Percentiles rank a stretch among this genome's conserved stretches.
Evolutionary conservation across 495 filamentous ascomycete species (phyloP).

Genomic region (Xylaria scruposa): DNA sequence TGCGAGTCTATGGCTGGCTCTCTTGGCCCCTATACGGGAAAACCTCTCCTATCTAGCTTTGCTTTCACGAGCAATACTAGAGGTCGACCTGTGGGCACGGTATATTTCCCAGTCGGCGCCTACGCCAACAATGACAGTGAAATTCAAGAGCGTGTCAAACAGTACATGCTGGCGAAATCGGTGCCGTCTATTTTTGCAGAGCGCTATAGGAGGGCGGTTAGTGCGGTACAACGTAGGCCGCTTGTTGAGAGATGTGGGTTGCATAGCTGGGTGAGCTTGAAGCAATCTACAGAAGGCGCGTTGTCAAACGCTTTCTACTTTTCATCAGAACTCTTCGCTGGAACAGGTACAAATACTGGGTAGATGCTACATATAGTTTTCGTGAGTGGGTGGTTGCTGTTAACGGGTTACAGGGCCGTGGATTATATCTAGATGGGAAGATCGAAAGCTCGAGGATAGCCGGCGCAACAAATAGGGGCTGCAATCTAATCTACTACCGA

Average conservation of each 20-base stretch:
- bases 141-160: not conserved
- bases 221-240: constrained; percentile 17
- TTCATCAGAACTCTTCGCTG: not conserved
- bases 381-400: not conserved
- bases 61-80: not conserved
- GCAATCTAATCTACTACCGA: not conserved
- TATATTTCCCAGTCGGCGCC: not conserved
- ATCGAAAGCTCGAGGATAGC: not conserved
- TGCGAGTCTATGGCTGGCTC: constrained; percentile 11
- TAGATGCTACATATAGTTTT: not conserved
- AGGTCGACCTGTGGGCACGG: not conserved
- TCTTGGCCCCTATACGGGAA: not conserved
- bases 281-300: not conserved
- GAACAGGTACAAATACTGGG: not conserved
- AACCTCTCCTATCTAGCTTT: not conserved
- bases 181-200: not conserved
- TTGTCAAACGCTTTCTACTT: constrained; percentile 7
- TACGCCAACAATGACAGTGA: not conserved
- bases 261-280: constrained; percentile 6
- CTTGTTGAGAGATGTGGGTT: not conserved
- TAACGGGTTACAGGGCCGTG: not conserved
- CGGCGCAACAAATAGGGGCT: not conserved
- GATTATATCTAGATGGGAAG: not conserved
- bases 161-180: not conserved
- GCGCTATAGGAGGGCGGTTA: constrained; percentile 8